phyloP scores from a whole-genome alignment of 2,329 filamentous ascomycete genomes.

The Pleochaeta shiraiana region DNA sequence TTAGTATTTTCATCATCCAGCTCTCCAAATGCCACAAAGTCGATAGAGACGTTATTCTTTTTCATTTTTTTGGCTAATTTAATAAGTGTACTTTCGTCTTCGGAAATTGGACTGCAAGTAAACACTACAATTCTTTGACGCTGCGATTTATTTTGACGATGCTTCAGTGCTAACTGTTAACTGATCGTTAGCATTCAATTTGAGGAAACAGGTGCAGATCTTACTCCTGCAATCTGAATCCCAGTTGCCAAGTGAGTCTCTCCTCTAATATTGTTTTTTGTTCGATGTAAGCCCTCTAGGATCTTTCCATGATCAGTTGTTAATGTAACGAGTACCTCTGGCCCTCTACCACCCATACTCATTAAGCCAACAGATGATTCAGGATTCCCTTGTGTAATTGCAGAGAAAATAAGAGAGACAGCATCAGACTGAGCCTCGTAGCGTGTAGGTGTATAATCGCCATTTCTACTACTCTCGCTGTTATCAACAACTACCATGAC shows the following conservation, averaged over 20 bases:
- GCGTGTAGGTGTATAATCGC: conserved; percentile 75
- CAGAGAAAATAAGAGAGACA: conserved; percentile 85
- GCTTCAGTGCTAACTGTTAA: conserved; percentile 73
- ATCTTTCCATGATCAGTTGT: conserved; percentile 95
- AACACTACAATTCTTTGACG: conserved; percentile 94
- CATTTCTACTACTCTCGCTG: conserved; percentile 95
- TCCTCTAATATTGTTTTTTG: conserved; percentile 76
- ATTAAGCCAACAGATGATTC: conserved; percentile 95
- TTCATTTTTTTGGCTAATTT: conserved; percentile 97
- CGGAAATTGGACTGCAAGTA: conserved; percentile 76
- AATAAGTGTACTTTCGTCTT: conserved; percentile 72
- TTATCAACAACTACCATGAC: conserved; percentile 99
- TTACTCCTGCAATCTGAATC: conserved; percentile 84
- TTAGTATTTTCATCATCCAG: conserved; percentile 76
- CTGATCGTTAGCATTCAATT: conserved; percentile 10
- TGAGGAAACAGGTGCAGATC: conserved; percentile 17
- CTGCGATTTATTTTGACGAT: conserved; percentile 94
- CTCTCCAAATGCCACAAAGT: conserved; percentile 90
- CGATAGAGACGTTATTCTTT: conserved; percentile 85
- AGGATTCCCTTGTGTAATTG: conserved; percentile 85
- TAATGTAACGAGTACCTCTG: conserved; percentile 88
- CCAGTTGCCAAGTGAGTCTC: conserved; percentile 74
- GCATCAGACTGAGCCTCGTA: conserved; percentile 95
- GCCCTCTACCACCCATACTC: conserved; percentile 97
- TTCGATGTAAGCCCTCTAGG: conserved; percentile 75